phyloP scores from a whole-genome alignment of 139 green algal genomes.

The Diplosphaera chodatii region DNA sequence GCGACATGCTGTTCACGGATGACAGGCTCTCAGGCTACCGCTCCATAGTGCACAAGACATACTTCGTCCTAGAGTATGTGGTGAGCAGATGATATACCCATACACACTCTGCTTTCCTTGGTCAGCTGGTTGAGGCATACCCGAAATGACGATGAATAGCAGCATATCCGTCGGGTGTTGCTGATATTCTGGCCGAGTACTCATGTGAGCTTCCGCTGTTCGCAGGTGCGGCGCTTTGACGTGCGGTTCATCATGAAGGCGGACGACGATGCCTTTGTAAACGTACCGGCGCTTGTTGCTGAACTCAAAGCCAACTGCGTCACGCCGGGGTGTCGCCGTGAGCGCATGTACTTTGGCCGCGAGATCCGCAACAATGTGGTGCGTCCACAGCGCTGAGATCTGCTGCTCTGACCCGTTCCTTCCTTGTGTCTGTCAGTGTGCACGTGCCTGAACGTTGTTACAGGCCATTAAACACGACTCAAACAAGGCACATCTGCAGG shows the following conservation, averaged over 20 bases:
- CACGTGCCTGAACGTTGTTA: too few species aligned
- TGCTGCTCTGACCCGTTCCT: too few species aligned
- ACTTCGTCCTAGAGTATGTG: not conserved
- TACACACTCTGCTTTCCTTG: too few species aligned
- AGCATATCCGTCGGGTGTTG: too few species aligned
- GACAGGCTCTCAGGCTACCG: not conserved
- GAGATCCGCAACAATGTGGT: slow-evolving; percentile 3
- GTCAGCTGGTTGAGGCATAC: too few species aligned
- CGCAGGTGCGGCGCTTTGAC: slow-evolving; percentile 4
- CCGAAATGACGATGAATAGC: too few species aligned
- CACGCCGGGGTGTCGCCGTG: not conserved
- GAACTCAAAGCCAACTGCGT: slow-evolving; percentile 6
- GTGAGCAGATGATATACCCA: not conserved
- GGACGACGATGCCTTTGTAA: slow-evolving; percentile 5
- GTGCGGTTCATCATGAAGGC: slow-evolving; percentile 14
- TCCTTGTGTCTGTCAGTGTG: too few species aligned
- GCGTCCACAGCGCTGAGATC: too few species aligned
- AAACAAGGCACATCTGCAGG: too few species aligned
- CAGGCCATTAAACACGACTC: too few species aligned
- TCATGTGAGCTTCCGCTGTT: too few species aligned
- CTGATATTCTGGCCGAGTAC: too few species aligned
- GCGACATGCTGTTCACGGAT: not conserved
- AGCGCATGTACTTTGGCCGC: slow-evolving; percentile 8
- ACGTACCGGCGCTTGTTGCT: not conserved
- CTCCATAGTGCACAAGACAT: not conserved